phyloP scores from a whole-genome alignment of 257 asterid species.

The Solanum chilense region DNA sequence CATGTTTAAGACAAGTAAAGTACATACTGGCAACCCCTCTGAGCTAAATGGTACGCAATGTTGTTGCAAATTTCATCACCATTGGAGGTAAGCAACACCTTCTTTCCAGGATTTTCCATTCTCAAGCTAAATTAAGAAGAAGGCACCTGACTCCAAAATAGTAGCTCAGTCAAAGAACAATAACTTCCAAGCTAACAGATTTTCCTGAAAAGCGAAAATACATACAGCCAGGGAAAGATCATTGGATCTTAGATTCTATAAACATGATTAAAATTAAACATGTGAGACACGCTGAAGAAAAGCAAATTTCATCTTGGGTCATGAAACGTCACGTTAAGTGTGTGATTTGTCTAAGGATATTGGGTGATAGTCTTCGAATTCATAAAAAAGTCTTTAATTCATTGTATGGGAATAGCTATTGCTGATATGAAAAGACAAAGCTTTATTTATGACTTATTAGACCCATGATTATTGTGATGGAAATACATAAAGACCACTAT shows the following conservation, averaged over 20 bases:
- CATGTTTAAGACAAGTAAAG: background rate
- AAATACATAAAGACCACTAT: background rate
- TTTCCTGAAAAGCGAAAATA: background rate
- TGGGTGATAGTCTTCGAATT: background rate
- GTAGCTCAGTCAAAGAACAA: background rate
- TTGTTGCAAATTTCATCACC: slow-evolving; percentile 64
- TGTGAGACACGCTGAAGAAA: background rate
- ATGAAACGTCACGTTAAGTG: background rate
- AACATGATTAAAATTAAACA: background rate
- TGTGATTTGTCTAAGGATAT: background rate
- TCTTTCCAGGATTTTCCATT: slow-evolving; percentile 46
- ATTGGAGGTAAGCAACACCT: slow-evolving; percentile 70
- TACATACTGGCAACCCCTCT: slow-evolving; percentile 70
- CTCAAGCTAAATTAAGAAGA: background rate
- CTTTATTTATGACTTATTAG: background rate
- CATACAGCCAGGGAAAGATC: background rate
- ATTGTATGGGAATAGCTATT: background rate
- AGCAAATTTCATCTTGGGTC: background rate
- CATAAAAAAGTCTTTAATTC: background rate
- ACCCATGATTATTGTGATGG: background rate
- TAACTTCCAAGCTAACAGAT: background rate
- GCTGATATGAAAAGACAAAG: background rate
- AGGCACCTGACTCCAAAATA: background rate
- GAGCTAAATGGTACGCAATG: slow-evolving; percentile 65
- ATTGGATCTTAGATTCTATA: background rate